Evolutionary conservation across 2,329 filamentous ascomycete species (phyloP), one percentile per base, ranked within the genome.

Genomic region (Huntiella abstrusa): DNA sequence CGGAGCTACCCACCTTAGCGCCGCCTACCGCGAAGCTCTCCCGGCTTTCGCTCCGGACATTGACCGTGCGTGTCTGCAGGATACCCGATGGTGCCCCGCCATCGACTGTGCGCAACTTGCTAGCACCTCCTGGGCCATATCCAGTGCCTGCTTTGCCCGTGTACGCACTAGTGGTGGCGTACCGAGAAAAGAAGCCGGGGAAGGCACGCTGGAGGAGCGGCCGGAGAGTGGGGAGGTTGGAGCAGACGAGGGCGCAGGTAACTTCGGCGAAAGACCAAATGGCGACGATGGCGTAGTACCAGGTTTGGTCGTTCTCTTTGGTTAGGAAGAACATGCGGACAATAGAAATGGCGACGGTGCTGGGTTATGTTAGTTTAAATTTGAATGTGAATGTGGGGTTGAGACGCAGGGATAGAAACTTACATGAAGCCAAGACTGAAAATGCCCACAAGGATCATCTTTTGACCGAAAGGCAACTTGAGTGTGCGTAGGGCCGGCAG

Each of bases 211-310:
- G 50, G 17, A 60, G 41, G 4, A 60, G 45, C 11, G 59, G 59
- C 2, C 60, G 57, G 1, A 64, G 52, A 12, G 61, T 62, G 1
- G 62, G 62, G 4, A 64, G 57, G 47, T 61, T 63, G 40, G 60
- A 56, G 49, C 62, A 64, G 10, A 64, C 54, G 50, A 64, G 57
- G 46, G 60, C 62, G 42, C 59, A 56, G 41, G 60, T 60, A 50
- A 63, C 59, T 51, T 65, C 63, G 45, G 62, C 56, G 41, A 63
- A 56, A 15, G 60, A 60, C 59, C 62, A 64, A 41, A 56, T 53
- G 32, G 56, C 56, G 3, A 56, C 57, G 41, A 53, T 53, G 19
- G 55, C 54, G 47, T 58, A 56, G 47, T 58, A 54, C 57, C 56
- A 60, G 1, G 57, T 55, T 36, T 53, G 55, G 44, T 49, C 43